These are phyloP conservation scores for Biscogniauxia marginata DNA, from an alignment of 2,329 filamentous ascomycete species.

Conservation along the genomic window DNA sequence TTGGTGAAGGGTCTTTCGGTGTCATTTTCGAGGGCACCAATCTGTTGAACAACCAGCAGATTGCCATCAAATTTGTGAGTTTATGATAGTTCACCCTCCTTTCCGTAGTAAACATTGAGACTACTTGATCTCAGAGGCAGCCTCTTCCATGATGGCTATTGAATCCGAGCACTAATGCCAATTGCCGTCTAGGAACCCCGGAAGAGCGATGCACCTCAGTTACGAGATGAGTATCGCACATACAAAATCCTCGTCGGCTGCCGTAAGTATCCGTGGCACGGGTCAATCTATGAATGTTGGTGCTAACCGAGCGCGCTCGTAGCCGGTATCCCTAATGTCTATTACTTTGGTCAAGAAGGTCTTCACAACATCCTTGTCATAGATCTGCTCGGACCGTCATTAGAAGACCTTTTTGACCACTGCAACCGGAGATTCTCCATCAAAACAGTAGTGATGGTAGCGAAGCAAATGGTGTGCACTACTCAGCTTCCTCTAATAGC, in stretches of 20 bases:
- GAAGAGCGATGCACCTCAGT: constrained; percentile 96
- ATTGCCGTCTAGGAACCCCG: constrained; percentile 72
- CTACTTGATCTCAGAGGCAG: too few species aligned
- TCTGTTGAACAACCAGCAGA: constrained; percentile 97
- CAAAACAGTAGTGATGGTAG: constrained; percentile 99
- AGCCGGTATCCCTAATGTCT: constrained; percentile 99
- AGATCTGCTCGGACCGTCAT: constrained; percentile 87
- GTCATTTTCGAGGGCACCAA: constrained; percentile 99
- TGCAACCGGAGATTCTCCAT: constrained; percentile 93
- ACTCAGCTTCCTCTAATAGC: neutral
- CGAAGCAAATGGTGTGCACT: constrained; percentile 85
- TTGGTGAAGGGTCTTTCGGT: constrained; percentile 96
- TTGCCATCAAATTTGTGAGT: constrained; percentile 98
- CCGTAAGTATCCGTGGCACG: constrained; percentile 64
- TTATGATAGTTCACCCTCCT: constrained; percentile 8
- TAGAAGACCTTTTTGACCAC: constrained; percentile 97
- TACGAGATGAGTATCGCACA: constrained; percentile 97
- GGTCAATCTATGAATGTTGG: constrained; percentile 12
- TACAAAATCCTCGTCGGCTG: constrained; percentile 99
- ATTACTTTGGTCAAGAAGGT: constrained; percentile 98
- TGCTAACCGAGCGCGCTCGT: constrained; percentile 25
- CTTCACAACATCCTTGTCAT: constrained; percentile 99
- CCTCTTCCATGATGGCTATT: too few species aligned
- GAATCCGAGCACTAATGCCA: neutral
- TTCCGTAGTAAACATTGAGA: neutral